These are phyloP conservation scores for Cladosporium colombiae DNA, from an alignment of 2,329 filamentous ascomycete genomes.

Conservation along the genomic window DNA sequence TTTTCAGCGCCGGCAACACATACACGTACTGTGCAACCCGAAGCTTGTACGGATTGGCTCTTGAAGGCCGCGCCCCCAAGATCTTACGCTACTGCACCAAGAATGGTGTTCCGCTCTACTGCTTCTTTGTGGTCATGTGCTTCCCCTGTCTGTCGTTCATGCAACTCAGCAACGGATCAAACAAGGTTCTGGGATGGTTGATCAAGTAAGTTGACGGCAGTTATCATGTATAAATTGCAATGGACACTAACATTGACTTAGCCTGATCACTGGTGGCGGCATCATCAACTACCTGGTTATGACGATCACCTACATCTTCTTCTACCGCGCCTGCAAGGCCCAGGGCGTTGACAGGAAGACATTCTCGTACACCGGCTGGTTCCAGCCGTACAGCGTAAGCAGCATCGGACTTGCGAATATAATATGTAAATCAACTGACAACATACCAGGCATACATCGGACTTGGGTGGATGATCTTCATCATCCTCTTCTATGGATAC, in stretches of 20 bases:
- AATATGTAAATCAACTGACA: neutral
- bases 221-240: too few relatives aligned
- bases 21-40: conserved; percentile 58
- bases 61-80: conserved; percentile 55
- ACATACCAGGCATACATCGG: conserved; percentile 33
- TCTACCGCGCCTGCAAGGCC: conserved; percentile 56
- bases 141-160: conserved; percentile 41
- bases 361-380: conserved; percentile 58
- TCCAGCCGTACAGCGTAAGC: conserved; percentile 57
- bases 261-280: conserved; percentile 57
- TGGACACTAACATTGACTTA: neutral
- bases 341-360: conserved; percentile 54
- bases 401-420: too few relatives aligned
- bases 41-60: conserved; percentile 54
- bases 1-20: conserved; percentile 59
- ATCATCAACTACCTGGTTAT: conserved; percentile 66
- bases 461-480: conserved; percentile 34
- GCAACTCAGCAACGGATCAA: conserved; percentile 34
- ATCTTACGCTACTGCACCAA: conserved; percentile 61
- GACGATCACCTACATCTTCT: conserved; percentile 59
- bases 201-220: conserved; percentile 40
- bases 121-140: conserved; percentile 52
- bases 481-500: conserved; percentile 59
- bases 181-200: conserved; percentile 42
- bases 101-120: conserved; percentile 63